These are phyloP conservation scores for Ophiostoma sp. DNA, from an alignment of 2,329 filamentous ascomycete genomes.

Conservation along the genomic window DNA sequence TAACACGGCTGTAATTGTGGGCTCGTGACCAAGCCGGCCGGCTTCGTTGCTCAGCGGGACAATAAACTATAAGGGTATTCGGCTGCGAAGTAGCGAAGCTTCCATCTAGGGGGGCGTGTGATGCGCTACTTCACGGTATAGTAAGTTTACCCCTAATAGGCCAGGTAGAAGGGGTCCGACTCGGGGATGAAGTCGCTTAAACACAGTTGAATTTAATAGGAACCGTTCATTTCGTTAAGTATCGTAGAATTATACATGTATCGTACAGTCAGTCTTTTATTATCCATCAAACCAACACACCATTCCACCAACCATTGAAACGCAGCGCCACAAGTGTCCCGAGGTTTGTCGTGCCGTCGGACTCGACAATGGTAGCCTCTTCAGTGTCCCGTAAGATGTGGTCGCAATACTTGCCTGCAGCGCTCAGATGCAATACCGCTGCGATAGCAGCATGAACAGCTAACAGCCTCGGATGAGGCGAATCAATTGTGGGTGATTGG, in stretches of 20 bases:
- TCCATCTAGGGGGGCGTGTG: no score
- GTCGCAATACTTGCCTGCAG: constrained; percentile 13
- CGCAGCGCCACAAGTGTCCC: constrained; percentile 6
- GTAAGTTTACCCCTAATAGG: no score
- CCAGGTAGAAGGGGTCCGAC: not conserved
- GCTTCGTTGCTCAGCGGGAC: no score
- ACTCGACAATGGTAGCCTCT: not conserved
- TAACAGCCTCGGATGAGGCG: constrained; percentile 15
- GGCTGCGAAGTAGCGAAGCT: no score
- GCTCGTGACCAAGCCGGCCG: no score
- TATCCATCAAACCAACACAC: not conserved
- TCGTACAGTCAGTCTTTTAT: no score
- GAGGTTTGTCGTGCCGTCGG: constrained; percentile 14
- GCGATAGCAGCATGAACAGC: constrained; percentile 16
- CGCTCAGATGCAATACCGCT: constrained; percentile 13
- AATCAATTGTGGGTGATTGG: constrained; percentile 17
- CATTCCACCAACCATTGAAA: constrained; percentile 7
- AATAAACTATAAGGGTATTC: no score
- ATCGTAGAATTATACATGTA: not conserved
- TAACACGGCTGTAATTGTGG: no score
- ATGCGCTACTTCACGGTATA: no score
- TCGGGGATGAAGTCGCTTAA: no score
- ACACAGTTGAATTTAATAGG: no score
- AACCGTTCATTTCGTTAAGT: no score
- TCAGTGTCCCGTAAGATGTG: constrained; percentile 9